phyloP scores from a whole-genome alignment of 208 protist genomes.

The Sergeia podlipaevii region DNA sequence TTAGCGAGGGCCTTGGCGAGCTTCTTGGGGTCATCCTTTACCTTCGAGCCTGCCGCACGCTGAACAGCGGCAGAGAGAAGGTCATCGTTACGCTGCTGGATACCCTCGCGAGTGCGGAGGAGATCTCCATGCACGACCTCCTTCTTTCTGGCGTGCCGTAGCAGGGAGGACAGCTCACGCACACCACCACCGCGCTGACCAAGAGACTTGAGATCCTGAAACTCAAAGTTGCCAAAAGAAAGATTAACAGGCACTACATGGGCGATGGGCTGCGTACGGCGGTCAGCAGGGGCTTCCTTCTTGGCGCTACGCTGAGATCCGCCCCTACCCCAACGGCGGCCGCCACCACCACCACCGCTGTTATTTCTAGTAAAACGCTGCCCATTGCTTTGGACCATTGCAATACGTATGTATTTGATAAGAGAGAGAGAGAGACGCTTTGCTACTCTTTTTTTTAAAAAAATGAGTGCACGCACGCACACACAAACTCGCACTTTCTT shows the following conservation, averaged over 20 bases:
- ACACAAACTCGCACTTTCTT: too few species aligned
- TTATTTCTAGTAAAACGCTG: too few species aligned
- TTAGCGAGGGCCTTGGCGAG: conserved; percentile 66
- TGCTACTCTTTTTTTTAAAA: too few species aligned
- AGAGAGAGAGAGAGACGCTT: too few species aligned
- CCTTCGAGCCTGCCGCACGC: conserved; percentile 50
- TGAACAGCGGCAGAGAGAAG: conserved; percentile 54
- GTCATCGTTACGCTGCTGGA: conserved; percentile 45
- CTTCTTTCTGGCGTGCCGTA: conserved; percentile 42
- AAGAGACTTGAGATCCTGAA: conserved; percentile 62
- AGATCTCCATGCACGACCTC: conserved; percentile 27
- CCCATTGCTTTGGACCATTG: too few species aligned
- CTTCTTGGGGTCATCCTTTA: conserved; percentile 69
- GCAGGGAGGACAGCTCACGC: conserved; percentile 55
- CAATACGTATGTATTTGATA: too few species aligned
- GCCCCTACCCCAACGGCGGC: too few species aligned
- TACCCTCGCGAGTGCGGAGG: conserved; percentile 31
- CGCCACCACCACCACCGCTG: too few species aligned
- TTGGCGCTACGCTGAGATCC: too few species aligned
- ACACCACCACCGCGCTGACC: conserved; percentile 73
- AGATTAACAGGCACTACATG: conserved; percentile 53
- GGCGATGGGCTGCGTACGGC: conserved; percentile 13
- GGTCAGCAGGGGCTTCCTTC: too few species aligned
- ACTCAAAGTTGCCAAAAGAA: conserved; percentile 80
- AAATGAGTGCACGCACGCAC: too few species aligned